These are phyloP conservation scores for Talaromyces borbonicus DNA, from an alignment of 495 filamentous ascomycete genomes.

Conservation along the genomic window DNA sequence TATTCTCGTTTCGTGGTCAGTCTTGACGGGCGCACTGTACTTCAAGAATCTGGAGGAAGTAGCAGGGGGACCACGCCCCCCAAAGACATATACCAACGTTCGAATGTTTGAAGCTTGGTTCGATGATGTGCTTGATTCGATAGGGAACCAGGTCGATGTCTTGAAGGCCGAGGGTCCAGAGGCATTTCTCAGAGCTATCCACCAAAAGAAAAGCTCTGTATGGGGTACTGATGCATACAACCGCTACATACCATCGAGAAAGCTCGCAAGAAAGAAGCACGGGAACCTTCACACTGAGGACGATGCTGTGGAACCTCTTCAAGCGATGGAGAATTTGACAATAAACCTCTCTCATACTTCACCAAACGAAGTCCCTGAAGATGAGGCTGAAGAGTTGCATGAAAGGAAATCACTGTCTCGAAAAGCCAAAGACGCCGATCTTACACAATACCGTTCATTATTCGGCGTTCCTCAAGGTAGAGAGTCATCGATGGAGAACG, in stretches of 20 bases:
- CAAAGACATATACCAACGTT: constrained; percentile 26
- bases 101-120: constrained; percentile 48
- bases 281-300: constrained; percentile 5
- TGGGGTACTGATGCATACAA: constrained; percentile 8
- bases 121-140: constrained; percentile 23
- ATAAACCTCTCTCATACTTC: too few species aligned
- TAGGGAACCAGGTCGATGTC: constrained; percentile 32
- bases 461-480: constrained; percentile 17
- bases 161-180: constrained; percentile 19
- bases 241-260: constrained; percentile 5
- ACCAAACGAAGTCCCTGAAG: background rate
- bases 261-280: constrained; percentile 3
- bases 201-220: constrained; percentile 14
- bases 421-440: too few species aligned
- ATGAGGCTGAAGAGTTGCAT: background rate
- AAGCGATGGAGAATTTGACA: constrained; percentile 9
- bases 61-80: constrained; percentile 32
- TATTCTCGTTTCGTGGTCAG: constrained; percentile 41
- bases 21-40: constrained; percentile 40
- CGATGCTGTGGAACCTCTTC: background rate
- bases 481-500: background rate
- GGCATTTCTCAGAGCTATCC: constrained; percentile 20
- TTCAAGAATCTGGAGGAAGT: constrained; percentile 40
- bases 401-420: too few species aligned
- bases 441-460: background rate